These are phyloP conservation scores for Fusarium cyanostomum DNA, from an alignment of 2,329 filamentous ascomycete genomes.

Conservation along the genomic window DNA sequence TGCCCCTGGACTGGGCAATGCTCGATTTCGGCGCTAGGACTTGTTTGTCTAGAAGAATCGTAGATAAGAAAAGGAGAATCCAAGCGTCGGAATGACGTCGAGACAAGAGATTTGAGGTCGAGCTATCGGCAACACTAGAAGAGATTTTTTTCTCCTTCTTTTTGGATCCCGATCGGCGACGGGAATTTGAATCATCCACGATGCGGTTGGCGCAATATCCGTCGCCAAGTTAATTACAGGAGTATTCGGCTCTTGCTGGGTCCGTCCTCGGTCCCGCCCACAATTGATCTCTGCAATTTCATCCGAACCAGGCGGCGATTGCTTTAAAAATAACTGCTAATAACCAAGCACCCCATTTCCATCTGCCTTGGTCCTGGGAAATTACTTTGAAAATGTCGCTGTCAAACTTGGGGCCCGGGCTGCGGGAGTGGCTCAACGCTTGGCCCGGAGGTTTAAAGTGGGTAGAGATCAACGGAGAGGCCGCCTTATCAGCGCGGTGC, in stretches of 20 bases:
- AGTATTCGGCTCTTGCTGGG: too few relatives aligned
- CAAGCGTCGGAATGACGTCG: background rate
- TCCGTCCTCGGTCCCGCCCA: background rate
- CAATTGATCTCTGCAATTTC: background rate
- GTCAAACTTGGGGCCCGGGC: background rate
- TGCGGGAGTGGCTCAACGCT: slow-evolving; percentile 8
- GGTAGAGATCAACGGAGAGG: slow-evolving; percentile 1
- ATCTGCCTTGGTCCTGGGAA: background rate
- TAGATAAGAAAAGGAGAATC: background rate
- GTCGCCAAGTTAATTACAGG: too few relatives aligned
- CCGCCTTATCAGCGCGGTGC: background rate
- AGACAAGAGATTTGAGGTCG: too few relatives aligned
- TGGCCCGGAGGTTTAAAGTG: background rate
- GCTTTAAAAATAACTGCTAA: background rate
- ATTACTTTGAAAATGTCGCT: background rate
- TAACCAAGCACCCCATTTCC: too few relatives aligned
- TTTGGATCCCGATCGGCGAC: too few relatives aligned
- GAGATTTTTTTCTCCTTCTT: too few relatives aligned
- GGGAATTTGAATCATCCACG: too few relatives aligned
- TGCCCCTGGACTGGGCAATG: slow-evolving; percentile 4
- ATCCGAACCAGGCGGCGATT: background rate
- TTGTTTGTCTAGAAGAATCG: background rate
- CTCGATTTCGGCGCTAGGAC: slow-evolving; percentile 3
- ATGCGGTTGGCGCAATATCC: too few relatives aligned
- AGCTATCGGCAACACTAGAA: too few relatives aligned